Base-by-base conservation (phyloP, 73 alveolate genomes). In the Paramecium sexaurelia region DNA sequence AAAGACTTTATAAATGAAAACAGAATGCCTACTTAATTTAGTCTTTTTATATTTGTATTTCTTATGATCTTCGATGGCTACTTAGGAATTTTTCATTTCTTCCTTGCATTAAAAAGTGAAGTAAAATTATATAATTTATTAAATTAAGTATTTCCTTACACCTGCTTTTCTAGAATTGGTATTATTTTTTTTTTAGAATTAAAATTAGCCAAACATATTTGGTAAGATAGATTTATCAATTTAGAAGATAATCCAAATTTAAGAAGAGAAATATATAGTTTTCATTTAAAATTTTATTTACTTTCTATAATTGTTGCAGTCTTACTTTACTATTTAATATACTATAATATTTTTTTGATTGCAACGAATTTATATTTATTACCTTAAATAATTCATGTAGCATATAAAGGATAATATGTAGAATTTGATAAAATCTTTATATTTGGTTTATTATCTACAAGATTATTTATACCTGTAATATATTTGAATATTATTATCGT, bases 311-410 rank as follows among this genome's bases (percentile, higher is more conserved):
- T 88, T 8, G 24, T 82, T 0, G 55, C 45, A 75, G 15, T 88
- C 15, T n/a, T 88, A 15, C 32, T 88, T 6, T 41, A 61, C 9
- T 24, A 88, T 7, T 55, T 33, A 19, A 69, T 51, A 24, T 51
- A 75, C n/a, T 68, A n/a, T 43, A 68, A 68, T 19, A 22, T 61
- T 19, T 41, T 88, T 19, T 75, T 88, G 37, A 36, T 68, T 19
- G 43, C 41, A 1, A 45, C 43, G 15, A 68, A 69, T 43, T 24
- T 88, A 13, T 88, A 40, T 66, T 15, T 88, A 29, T 19, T 88
- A 27, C 94, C 94, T 5, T 39, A 88, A 71, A 88, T 88, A 6
- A 27, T 88, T 39, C 85, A 82, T 47, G 39, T 68, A 43, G 94
- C 90, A 29, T 33, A 84, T 22, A 69, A 47, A 71, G 91, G 91